A percentile compares a stretch with the other conserved stretches of the same genome.
Conservation (phyloP, 306 rosid species). For the Gastrolobium bilobum region DNA sequence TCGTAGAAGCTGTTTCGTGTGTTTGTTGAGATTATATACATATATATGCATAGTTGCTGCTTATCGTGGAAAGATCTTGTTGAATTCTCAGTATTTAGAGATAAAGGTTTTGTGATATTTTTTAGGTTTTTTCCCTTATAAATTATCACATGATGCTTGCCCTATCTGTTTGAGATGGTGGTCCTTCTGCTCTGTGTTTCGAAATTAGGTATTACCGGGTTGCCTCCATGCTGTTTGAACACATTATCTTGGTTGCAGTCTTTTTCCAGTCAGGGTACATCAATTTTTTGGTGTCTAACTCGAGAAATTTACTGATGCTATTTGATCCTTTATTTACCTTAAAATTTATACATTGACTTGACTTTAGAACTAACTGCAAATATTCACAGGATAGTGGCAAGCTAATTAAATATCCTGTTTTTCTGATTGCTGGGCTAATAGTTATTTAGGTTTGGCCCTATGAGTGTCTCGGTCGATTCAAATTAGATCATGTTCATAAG, state of each 20-base stretch:
- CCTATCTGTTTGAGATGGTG: neutral
- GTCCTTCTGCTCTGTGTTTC: neutral
- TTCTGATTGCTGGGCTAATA: neutral
- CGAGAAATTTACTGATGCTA: neutral
- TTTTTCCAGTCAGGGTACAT: neutral
- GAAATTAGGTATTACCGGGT: neutral
- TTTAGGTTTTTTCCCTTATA: neutral
- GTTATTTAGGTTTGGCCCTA: neutral
- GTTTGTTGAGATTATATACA: neutral
- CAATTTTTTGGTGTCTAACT: neutral
- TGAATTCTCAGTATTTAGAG: too few relatives aligned
- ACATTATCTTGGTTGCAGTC: neutral
- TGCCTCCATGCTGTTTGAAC: neutral
- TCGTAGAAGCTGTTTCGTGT: neutral
- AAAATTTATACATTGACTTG: slow-evolving; percentile 8
- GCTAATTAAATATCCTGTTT: slow-evolving; percentile 4
- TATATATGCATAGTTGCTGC: too few relatives aligned
- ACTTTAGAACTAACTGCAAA: neutral
- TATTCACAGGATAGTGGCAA: neutral
- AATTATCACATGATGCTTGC: neutral
- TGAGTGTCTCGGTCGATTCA: neutral
- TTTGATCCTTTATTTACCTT: neutral
- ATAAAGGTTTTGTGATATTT: neutral
- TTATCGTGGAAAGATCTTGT: too few relatives aligned
- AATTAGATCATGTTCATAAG: neutral